Conservation (phyloP, 2,329 filamentous ascomycete genomes). For the Fusarium kyushuense region DNA sequence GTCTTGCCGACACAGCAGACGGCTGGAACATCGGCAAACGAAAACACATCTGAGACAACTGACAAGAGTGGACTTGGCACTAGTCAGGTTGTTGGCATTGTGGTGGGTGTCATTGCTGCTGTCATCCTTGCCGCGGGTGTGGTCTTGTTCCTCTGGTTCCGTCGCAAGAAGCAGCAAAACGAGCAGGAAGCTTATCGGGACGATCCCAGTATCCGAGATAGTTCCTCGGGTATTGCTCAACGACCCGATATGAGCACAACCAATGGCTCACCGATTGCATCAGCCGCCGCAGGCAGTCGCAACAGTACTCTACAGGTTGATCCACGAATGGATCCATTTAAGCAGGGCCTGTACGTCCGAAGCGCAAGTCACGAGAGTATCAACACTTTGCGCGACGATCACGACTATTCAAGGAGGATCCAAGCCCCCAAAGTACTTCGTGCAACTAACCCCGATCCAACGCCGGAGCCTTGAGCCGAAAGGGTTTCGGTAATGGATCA, state of each 20-base stretch:
- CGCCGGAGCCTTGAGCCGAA: slow-evolving; percentile 27
- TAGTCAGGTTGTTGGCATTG: slow-evolving; percentile 65
- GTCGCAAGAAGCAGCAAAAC: slow-evolving; percentile 59
- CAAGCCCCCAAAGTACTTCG: slow-evolving; percentile 69
- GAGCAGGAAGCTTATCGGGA: slow-evolving; percentile 58
- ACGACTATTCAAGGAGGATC: slow-evolving; percentile 73
- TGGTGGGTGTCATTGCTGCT: slow-evolving; percentile 62
- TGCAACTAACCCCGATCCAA: slow-evolving; percentile 71
- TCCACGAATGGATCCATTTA: slow-evolving; percentile 72
- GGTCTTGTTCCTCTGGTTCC: slow-evolving; percentile 59
- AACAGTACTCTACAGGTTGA: slow-evolving; percentile 69
- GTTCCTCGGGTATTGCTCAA: slow-evolving; percentile 62
- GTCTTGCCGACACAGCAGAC: slow-evolving; percentile 58
- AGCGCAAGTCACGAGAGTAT: slow-evolving; percentile 73
- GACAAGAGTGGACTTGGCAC: slow-evolving; percentile 54
- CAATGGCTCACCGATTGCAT: slow-evolving; percentile 50
- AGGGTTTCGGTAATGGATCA: slow-evolving; percentile 16
- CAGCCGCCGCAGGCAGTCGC: slow-evolving; percentile 58
- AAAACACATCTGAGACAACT: slow-evolving; percentile 23
- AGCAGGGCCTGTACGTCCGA: slow-evolving; percentile 66
- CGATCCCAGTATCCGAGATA: slow-evolving; percentile 62
- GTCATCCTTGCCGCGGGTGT: slow-evolving; percentile 55
- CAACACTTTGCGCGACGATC: slow-evolving; percentile 72
- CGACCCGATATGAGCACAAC: slow-evolving; percentile 58
- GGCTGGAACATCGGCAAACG: slow-evolving; percentile 35